Conservation (phyloP, 2,329 filamentous ascomycete genomes). For the Trichoderma sp. region DNA sequence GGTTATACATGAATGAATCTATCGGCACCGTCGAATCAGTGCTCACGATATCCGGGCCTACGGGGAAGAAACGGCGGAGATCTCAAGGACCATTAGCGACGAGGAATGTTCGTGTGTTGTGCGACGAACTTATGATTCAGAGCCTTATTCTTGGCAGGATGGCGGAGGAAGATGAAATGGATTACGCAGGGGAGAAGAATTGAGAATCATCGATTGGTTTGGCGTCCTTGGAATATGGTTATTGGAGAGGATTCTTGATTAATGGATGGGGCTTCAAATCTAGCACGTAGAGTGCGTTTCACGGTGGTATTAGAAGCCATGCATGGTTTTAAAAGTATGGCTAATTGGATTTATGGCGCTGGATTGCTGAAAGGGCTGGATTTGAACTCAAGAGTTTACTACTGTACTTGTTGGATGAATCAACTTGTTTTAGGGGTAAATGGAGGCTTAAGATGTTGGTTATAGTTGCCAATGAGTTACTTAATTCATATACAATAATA, state of each 20-base stretch:
- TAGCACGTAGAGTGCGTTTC: background rate
- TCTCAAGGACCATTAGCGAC: constrained; percentile 34
- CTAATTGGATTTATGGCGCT: background rate
- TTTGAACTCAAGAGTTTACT: background rate
- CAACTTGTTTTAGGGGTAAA: background rate
- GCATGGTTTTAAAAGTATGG: background rate
- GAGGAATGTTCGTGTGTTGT: constrained; percentile 64
- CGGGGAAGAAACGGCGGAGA: constrained; percentile 43
- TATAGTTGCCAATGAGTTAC: too few relatives aligned
- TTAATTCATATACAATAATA: background rate
- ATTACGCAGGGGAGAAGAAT: constrained; percentile 12
- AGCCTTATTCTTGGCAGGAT: constrained; percentile 84
- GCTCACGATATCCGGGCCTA: constrained; percentile 34
- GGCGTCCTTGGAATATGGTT: background rate
- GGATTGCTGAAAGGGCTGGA: background rate
- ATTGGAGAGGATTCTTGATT: background rate
- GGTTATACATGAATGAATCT: constrained; percentile 74
- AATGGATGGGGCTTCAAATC: background rate
- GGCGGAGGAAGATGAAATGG: constrained; percentile 59
- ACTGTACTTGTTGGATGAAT: background rate
- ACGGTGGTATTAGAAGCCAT: background rate
- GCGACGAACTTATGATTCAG: constrained; percentile 86
- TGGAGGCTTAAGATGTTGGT: background rate
- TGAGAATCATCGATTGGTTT: background rate
- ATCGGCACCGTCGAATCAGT: constrained; percentile 54